Percentiles rank a stretch among this genome's conserved stretches.
These are phyloP conservation scores for Xylaria telfairii DNA, from an alignment of 495 filamentous ascomycete species.

Conservation along the genomic window DNA sequence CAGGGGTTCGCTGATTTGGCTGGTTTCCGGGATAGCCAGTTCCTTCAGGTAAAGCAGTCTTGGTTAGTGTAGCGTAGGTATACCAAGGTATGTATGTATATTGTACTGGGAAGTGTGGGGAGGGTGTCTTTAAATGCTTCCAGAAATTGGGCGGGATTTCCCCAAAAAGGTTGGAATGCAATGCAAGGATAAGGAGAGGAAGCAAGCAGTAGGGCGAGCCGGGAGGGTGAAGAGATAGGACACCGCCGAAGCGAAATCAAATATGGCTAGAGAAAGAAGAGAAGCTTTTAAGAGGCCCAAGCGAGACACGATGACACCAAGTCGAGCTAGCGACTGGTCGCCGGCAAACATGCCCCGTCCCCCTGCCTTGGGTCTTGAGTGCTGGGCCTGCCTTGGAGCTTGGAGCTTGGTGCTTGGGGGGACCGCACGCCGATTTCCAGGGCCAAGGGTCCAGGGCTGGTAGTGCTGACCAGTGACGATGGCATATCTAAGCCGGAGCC, in stretches of 20 bases:
- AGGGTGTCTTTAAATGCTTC: conserved; percentile 19
- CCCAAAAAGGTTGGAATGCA: neutral
- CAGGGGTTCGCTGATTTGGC: conserved; percentile 18
- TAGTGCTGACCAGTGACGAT: conserved; percentile 18
- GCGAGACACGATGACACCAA: conserved; percentile 21
- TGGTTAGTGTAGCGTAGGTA: conserved; percentile 1
- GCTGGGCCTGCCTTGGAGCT: too few relatives aligned
- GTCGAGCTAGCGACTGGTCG: conserved; percentile 17
- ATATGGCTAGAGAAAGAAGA: conserved; percentile 20
- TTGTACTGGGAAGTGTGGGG: conserved; percentile 17
- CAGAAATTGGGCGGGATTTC: conserved; percentile 20
- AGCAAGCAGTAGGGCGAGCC: conserved; percentile 12
- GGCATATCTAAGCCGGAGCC: neutral
- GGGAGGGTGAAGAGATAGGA: conserved; percentile 18
- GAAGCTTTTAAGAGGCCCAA: conserved; percentile 24
- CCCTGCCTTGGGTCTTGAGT: too few relatives aligned
- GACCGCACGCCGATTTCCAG: conserved; percentile 15
- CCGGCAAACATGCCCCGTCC: conserved; percentile 12
- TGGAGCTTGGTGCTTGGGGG: conserved; percentile 9
- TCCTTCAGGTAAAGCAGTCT: neutral
- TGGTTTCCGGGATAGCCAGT: conserved; percentile 16
- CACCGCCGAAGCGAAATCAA: conserved; percentile 18
- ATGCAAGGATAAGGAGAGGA: conserved; percentile 24
- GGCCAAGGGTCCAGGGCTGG: conserved; percentile 20
- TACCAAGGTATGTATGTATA: too few relatives aligned